phyloP scores from a whole-genome alignment of 768 basidiomycete genomes.

The Tephrocybe sp. region DNA sequence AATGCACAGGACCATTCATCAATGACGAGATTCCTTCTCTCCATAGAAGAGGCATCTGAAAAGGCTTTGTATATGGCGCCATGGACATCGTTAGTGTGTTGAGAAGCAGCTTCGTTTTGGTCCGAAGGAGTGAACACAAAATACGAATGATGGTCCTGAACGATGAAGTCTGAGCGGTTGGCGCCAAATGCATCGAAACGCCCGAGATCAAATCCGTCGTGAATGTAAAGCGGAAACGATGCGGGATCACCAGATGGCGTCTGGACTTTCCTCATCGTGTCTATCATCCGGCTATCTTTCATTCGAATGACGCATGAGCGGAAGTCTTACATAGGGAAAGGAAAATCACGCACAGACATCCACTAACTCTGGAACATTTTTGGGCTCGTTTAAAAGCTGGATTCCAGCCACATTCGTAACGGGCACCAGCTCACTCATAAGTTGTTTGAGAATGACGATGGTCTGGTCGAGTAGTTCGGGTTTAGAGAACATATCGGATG shows the following conservation, averaged over 20 bases:
- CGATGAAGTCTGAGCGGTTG: conserved; percentile 55
- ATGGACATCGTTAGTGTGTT: conserved; percentile 53
- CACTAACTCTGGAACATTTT: conserved; percentile 43
- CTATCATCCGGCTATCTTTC: conserved; percentile 52
- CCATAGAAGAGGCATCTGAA: conserved; percentile 21
- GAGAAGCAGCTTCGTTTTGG: conserved; percentile 42
- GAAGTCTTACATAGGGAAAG: not conserved
- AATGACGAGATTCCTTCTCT: conserved; percentile 56
- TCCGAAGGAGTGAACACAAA: conserved; percentile 63
- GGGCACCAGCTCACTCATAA: conserved; percentile 38
- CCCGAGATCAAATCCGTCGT: conserved; percentile 63
- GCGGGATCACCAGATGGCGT: conserved; percentile 30
- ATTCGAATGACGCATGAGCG: conserved; percentile 3
- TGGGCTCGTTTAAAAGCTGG: conserved; percentile 59
- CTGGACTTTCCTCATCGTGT: conserved; percentile 38
- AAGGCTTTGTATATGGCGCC: conserved; percentile 34
- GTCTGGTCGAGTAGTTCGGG: conserved; percentile 49
- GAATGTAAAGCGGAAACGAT: conserved; percentile 60
- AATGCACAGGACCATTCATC: conserved; percentile 84
- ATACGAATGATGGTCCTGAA: conserved; percentile 75
- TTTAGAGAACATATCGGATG: conserved; percentile 45
- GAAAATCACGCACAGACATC: conserved; percentile 39
- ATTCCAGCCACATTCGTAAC: conserved; percentile 59
- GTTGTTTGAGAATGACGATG: conserved; percentile 43
- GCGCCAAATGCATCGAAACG: conserved; percentile 50